Percentiles rank a stretch among this genome's conserved stretches.
Evolutionary conservation across 345 rosid genomes (phyloP).

Genomic region (Crucihimalaya himalaica): DNA sequence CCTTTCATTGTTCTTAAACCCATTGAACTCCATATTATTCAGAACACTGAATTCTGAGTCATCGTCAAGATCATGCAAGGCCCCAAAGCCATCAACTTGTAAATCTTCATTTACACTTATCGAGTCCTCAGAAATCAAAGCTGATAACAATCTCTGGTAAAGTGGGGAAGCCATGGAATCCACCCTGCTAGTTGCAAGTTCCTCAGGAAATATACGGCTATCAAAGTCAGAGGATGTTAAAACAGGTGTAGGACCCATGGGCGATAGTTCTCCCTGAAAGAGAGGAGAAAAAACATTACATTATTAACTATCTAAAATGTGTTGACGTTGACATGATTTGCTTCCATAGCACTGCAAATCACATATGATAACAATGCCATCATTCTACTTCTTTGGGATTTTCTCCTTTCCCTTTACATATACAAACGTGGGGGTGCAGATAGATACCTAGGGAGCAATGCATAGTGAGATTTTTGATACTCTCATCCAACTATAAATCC

Average conservation of each 20-base stretch:
- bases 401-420: conserved; percentile 12
- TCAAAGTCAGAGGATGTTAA: conserved; percentile 26
- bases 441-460: conserved; percentile 12
- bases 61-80: conserved; percentile 56
- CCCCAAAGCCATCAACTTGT: conserved; percentile 52
- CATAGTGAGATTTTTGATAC: conserved; percentile 1
- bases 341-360: conserved; percentile 6
- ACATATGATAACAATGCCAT: conserved; percentile 7
- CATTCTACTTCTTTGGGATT: conserved; percentile 4
- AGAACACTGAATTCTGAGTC: conserved; percentile 56
- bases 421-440: conserved; percentile 11
- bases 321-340: conserved; percentile 10
- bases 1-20: conserved; percentile 51
- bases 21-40: conserved; percentile 55
- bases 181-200: conserved; percentile 29
- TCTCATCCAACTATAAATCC: conserved; percentile 8
- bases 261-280: conserved; percentile 38
- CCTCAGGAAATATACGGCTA: conserved; percentile 29
- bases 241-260: conserved; percentile 20
- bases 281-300: background rate
- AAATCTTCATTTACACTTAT: conserved; percentile 38
- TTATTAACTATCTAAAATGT: conserved; percentile 20
- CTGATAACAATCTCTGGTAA: conserved; percentile 75
- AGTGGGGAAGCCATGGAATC: conserved; percentile 50
- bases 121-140: conserved; percentile 80